Base-by-base conservation (phyloP, 208 protist species). In the Crithidia thermophila region DNA sequence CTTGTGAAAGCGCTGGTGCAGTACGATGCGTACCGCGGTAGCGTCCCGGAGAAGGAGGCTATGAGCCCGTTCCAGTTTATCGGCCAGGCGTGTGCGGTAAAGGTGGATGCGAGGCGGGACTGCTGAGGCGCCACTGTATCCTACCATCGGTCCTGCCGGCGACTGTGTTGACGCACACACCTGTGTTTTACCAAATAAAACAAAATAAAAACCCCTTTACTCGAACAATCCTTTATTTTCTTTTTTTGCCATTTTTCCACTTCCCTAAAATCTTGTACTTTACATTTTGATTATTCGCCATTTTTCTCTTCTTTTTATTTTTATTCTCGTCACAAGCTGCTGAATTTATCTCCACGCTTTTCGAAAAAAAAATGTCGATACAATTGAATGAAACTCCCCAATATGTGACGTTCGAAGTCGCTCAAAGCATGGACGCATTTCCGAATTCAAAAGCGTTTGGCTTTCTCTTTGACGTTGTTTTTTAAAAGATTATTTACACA, bases 1-100 rank as follows among this genome's bases (percentile, higher is more conserved):
- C 55, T 94, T 1, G 72, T 77, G 28, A 14, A 23, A 1, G 46
- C 56, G 9, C 39, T 89, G 18, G 25, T 82, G 3, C 13, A 36
- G 21, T 86, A 80, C 39, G 30, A 53, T 16, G 39, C n/a, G 20
- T 51, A 58, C 27, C 37, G 46, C 27, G 30, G 36, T 34, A 53
- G 46, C n/a, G 31, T 57, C 8, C 33, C 45, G 28, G 60, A 53
- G 11, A 16, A 25, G n/a, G 60, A 57, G 37, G 47, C 60, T 4
- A 43, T 67, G 37, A 34, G 47, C 1, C 33, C 47, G 3, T 67
- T 67, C 23, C 21, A 67, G 37, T 67, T 67, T 46, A 33, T 67
- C 3, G 60, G 31, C 31, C 60, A 67, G 9, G 47, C 27, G 23
- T 45, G 27, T 18, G 18, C 55, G 10, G n/a, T n/a, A n/a, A n/a